phyloP scores from a whole-genome alignment of 345 rosid species.

The Turritis glabra region DNA sequence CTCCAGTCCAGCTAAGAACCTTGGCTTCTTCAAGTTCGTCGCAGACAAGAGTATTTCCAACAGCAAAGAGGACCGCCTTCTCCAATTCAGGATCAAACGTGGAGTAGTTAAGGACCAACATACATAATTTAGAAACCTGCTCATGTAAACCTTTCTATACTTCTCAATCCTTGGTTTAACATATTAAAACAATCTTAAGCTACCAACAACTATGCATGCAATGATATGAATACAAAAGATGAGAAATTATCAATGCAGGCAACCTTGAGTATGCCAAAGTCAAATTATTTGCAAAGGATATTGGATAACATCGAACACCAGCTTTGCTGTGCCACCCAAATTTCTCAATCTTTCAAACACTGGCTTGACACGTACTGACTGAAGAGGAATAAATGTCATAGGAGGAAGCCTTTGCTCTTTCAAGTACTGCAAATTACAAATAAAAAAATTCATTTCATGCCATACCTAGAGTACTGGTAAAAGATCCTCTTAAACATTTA shows the following conservation, averaged over 20 bases:
- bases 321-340: conserved; percentile 82
- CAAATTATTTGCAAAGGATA: conserved; percentile 62
- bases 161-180: conserved; percentile 19
- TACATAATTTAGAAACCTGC: conserved; percentile 11
- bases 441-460: conserved; percentile 9
- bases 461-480: conserved; percentile 8
- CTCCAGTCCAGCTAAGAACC: conserved; percentile 90
- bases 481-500: conserved; percentile 13
- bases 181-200: conserved; percentile 21
- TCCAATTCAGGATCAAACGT: conserved; percentile 89
- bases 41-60: conserved; percentile 94
- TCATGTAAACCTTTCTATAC: neutral
- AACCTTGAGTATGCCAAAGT: conserved; percentile 22
- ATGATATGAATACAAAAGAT: conserved; percentile 16
- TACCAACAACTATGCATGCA: conserved; percentile 23
- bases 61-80: conserved; percentile 92
- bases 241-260: conserved; percentile 4
- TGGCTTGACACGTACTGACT: conserved; percentile 91
- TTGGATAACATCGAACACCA: conserved; percentile 88
- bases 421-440: conserved; percentile 70
- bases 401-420: conserved; percentile 99
- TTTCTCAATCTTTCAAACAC: conserved; percentile 76
- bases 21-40: conserved; percentile 98
- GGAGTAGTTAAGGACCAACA: conserved; percentile 62
- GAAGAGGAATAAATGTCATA: conserved; percentile 95